phyloP scores from a whole-genome alignment of 2,329 filamentous ascomycete genomes.

The Pyrenophora teres region DNA sequence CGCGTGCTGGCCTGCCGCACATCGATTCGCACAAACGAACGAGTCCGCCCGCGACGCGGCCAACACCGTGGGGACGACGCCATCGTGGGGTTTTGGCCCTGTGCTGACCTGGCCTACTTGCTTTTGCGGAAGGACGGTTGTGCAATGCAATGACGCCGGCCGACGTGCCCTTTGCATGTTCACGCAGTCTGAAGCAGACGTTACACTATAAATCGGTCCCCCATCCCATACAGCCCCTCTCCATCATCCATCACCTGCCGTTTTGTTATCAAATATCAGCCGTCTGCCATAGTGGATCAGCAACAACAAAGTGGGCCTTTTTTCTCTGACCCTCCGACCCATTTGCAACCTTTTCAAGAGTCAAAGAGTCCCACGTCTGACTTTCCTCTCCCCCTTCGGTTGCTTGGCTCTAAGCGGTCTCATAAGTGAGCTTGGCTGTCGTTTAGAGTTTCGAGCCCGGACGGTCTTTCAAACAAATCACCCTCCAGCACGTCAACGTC shows the following conservation, averaged over 20 bases:
- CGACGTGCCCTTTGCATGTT: too few species aligned
- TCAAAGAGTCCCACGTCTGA: not conserved
- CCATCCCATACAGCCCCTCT: not conserved
- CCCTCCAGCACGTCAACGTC: conserved; percentile 16
- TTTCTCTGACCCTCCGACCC: too few species aligned
- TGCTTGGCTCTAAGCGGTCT: conserved; percentile 12
- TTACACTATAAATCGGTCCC: too few species aligned
- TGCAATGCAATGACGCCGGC: too few species aligned
- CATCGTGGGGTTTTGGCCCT: conserved; percentile 19
- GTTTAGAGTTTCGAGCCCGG: conserved; percentile 28
- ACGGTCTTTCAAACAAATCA: conserved; percentile 30
- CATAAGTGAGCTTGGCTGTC: conserved; percentile 25
- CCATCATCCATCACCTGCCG: too few species aligned
- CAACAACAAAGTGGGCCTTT: not conserved
- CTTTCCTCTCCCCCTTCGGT: too few species aligned
- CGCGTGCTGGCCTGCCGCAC: conserved; percentile 20
- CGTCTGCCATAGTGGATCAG: too few species aligned
- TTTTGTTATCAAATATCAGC: too few species aligned
- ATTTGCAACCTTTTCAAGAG: too few species aligned
- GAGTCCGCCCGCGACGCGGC: conserved; percentile 4
- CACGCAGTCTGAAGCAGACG: too few species aligned
- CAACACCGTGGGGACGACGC: conserved; percentile 17
- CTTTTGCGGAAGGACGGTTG: not conserved
- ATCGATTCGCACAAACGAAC: conserved; percentile 24
- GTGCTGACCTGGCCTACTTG: conserved; percentile 1